Evolutionary conservation across 371 early-diverging fungal species (phyloP).

Genomic region (Mortierella sp.): DNA sequence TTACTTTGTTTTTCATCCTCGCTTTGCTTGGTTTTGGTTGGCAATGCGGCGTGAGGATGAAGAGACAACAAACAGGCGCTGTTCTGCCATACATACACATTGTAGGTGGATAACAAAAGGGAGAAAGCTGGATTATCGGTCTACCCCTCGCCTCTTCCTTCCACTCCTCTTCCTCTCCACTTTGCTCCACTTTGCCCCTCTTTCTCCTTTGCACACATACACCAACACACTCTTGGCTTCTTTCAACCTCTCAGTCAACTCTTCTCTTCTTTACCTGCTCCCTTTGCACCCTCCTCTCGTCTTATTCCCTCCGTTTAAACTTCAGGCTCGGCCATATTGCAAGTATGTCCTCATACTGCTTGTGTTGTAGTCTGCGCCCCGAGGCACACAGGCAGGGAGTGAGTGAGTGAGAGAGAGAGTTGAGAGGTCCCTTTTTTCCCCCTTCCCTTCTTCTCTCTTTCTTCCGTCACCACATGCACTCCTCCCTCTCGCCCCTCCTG

Average conservation of each 20-base stretch:
- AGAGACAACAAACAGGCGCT: background rate
- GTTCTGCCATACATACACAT: background rate
- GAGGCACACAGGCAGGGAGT: background rate
- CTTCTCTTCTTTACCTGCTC: background rate
- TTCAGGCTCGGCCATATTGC: background rate
- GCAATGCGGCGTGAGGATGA: background rate
- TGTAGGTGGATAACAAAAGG: background rate
- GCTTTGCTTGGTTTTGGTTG: background rate
- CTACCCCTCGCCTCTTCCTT: background rate
- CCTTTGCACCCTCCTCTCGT: background rate
- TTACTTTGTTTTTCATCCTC: background rate
- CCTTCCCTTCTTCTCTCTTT: background rate
- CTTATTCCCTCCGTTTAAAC: background rate
- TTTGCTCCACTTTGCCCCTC: background rate
- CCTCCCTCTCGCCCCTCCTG: conserved; percentile 2
- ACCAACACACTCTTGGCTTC: background rate
- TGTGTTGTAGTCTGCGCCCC: background rate
- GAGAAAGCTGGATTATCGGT: conserved; percentile 8
- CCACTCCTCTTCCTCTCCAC: background rate
- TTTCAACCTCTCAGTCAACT: background rate
- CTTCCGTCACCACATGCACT: background rate
- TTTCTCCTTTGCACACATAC: background rate
- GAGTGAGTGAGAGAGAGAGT: background rate
- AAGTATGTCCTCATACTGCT: background rate
- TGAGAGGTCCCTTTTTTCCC: background rate